Conservation (phyloP, 2,329 filamentous ascomycete species). For the Aspergillus bombycis region DNA sequence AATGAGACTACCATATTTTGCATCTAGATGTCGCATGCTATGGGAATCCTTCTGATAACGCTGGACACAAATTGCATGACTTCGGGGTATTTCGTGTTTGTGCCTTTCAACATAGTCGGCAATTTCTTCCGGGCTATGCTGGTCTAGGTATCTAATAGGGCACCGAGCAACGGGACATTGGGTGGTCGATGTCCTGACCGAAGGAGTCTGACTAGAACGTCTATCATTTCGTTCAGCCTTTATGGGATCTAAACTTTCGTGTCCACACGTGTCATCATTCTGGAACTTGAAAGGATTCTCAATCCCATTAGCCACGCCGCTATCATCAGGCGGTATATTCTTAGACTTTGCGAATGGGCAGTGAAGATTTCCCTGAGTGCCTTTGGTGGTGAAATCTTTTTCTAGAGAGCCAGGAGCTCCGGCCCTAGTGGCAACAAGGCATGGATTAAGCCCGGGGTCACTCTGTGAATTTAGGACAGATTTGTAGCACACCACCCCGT, state of each 20-base stretch:
- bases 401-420: constrained; percentile 72
- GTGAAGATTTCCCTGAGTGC: constrained; percentile 74
- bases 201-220: constrained; percentile 46
- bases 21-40: constrained; percentile 84
- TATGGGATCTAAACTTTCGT: constrained; percentile 64
- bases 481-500: constrained; percentile 46
- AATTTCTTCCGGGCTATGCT: constrained; percentile 90
- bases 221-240: constrained; percentile 51
- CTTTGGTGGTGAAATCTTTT: constrained; percentile 86
- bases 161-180: constrained; percentile 75
- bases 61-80: constrained; percentile 88
- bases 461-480: constrained; percentile 35
- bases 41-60: constrained; percentile 86
- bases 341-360: constrained; percentile 74
- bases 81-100: constrained; percentile 91
- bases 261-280: constrained; percentile 47
- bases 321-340: constrained; percentile 42
- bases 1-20: constrained; percentile 88
- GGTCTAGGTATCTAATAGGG: constrained; percentile 88
- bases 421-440: constrained; percentile 49
- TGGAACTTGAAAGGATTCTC: constrained; percentile 42
- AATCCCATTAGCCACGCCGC: constrained; percentile 42
- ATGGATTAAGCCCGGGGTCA: constrained; percentile 40
- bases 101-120: constrained; percentile 92
- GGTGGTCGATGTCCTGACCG: constrained; percentile 52